Evolutionary conservation across 257 asterid genomes (phyloP), one percentile per base, ranked within the genome.

Genomic region (Voacanga thouarsii): DNA sequence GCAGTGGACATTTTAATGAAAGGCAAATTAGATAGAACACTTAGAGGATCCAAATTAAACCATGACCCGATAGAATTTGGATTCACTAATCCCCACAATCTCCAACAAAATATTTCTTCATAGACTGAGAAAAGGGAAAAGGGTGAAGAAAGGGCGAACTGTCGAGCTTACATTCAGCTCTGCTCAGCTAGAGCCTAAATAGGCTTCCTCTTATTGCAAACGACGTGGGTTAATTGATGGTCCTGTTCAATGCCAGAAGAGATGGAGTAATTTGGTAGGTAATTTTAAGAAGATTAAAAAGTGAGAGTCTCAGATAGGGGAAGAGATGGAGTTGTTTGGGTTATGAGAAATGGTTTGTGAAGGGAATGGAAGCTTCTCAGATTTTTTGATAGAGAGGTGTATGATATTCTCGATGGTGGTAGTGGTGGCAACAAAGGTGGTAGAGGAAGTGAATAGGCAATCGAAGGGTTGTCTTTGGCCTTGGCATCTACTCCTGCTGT

Each of bases 251-350:
- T 95, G 99, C 90, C 81, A 96, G 86, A 95, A 93, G 86, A 82
- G 99, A 57, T 93, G 99, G 97, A 93, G 98, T 83, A 95, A 95
- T 83, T 79, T 93, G 72, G 95, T 96, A 2, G 96, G 96, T 0
- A 98, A 95, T 72, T 93, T 59, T 63, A 95, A 91, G 90, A 95
- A 91, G 96, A 93, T 95, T 28, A 91, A 89, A 61, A 97, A 95
- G 85, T 95, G 96, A 95, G 99, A 93, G 85, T 76, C 83, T 23
- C 86, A 49, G 81, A 80, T 83, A 2, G 75, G 61, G 80, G 93
- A 89, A 43, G 97, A 87, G 10, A 82, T 89, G 55, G 99, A 92
- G 79, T 95, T 98, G 75, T 90, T 83, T 95, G 97, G 98, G 85
- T 88, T 51, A 93, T 93, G 98, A 95, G 98, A 86, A 93, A 91